Base-by-base conservation (phyloP, 108 stramenopile genomes). In the Ochromonas danica region DNA sequence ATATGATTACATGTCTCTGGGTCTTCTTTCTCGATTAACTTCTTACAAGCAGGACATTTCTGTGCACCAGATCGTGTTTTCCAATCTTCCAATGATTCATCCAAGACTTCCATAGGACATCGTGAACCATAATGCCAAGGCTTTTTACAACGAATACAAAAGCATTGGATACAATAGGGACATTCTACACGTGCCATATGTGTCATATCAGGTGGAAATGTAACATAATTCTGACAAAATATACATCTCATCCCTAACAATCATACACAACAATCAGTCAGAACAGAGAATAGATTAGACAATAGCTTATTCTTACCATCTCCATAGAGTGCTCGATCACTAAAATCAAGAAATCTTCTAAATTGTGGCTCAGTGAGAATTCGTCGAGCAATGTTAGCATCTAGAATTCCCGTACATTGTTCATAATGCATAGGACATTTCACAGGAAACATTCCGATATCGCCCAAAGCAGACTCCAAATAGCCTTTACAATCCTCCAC, bases 11-110 rank as follows among this genome's bases (percentile, higher is more conserved):
- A 81, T 1, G 80, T 74, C 31, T 81, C 80, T 22, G 80, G 39
- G 41, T 81, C 80, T 10, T 81, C 80, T 71, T 81, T 81, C 42
- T 81, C 80, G 22, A 81, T 81, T 6, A 81, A 31, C 60, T 81
- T 81, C 42, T 1, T 57, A 40, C 80, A 81, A 14, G 43, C 71
- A 1, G 80, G 80, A 39, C 80, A 81, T 28, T 42, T 61, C 38
- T 71, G 70, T 31, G 80, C 80, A 1, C 80, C 80, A 1, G 42
- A 28, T 10, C 22, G 22, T 45, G 63, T 39, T 30, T 61, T 39
- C 80, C 80, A 81, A 51, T 81, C 71, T 35, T 81, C 80, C 22
- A 81, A 27, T 71, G 71, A 61, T 42, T 62, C 71, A 30, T 81
- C 71, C 27, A 40, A 31, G 30, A 33, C 31, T 35, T 81, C 71